Evolutionary conservation across 2,329 filamentous ascomycete species (phyloP).

Genomic region (Thielaviopsis punctulata): DNA sequence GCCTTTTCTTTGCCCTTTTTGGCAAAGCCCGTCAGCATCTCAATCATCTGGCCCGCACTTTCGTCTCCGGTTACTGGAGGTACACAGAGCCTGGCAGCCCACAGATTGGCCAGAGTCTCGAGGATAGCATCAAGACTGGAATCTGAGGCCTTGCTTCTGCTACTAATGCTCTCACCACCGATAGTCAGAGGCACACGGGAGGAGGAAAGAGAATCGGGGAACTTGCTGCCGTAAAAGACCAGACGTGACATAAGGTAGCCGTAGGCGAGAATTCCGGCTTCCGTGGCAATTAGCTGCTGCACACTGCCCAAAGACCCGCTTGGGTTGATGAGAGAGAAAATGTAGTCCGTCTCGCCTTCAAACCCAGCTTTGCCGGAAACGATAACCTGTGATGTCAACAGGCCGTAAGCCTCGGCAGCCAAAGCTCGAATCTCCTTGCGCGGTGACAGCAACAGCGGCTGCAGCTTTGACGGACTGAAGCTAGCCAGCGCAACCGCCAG

Average conservation of each 20-base stretch:
- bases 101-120: constrained; percentile 29
- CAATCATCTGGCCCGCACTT: constrained; percentile 27
- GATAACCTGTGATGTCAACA: constrained; percentile 50
- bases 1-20: constrained; percentile 71
- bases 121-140: constrained; percentile 28
- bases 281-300: constrained; percentile 23
- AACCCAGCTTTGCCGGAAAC: constrained; percentile 21
- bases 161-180: constrained; percentile 16
- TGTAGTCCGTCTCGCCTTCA: constrained; percentile 15
- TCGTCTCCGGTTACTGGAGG: constrained; percentile 16
- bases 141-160: constrained; percentile 11
- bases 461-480: constrained; percentile 31
- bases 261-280: constrained; percentile 30
- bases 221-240: constrained; percentile 25
- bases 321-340: constrained; percentile 28
- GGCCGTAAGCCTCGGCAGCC: constrained; percentile 55
- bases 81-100: constrained; percentile 27
- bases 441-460: constrained; percentile 51
- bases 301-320: constrained; percentile 24
- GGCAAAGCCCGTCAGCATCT: constrained; percentile 47
- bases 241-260: constrained; percentile 27
- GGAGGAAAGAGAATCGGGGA: constrained; percentile 17
- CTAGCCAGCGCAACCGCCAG: neutral
- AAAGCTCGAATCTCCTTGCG: constrained; percentile 48
- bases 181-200: constrained; percentile 19